phyloP scores from a whole-genome alignment of 169 alveolate species.

The Eimeria necatrix region DNA sequence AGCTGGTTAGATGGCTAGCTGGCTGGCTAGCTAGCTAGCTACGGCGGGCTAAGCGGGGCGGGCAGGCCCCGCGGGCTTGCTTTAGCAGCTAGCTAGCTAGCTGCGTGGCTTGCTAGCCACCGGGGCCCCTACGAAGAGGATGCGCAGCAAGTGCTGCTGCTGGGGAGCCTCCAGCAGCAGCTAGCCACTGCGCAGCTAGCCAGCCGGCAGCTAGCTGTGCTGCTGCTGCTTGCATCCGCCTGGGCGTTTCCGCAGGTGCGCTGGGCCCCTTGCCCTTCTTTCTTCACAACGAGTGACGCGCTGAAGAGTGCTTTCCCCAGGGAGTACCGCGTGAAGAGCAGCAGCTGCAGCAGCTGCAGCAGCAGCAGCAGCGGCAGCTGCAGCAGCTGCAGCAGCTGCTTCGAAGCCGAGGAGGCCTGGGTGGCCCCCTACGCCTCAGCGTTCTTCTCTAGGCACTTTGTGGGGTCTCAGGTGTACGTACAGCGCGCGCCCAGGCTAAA shows the following conservation, averaged over 20 bases:
- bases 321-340: background rate
- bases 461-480: slow-evolving; percentile 44
- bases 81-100: slow-evolving; percentile 33
- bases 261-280: background rate
- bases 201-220: too few species aligned
- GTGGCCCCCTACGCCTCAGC: slow-evolving; percentile 7
- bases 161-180: too few species aligned
- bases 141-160: too few species aligned
- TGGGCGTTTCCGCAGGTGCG: slow-evolving; percentile 29
- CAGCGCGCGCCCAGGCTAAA: slow-evolving; percentile 38
- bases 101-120: too few species aligned
- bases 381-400: slow-evolving; percentile 68
- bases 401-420: slow-evolving; percentile 39
- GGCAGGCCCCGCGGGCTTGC: too few species aligned
- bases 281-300: background rate
- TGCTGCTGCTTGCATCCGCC: background rate
- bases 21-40: too few species aligned
- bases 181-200: too few species aligned
- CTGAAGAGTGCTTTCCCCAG: slow-evolving; percentile 37
- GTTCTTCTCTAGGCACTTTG: slow-evolving; percentile 3
- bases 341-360: too few species aligned
- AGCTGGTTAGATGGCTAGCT: too few species aligned
- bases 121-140: too few species aligned
- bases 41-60: too few species aligned
- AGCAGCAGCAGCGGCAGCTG: too few species aligned